Percentiles rank a stretch among this genome's conserved stretches.
These are phyloP conservation scores for Clitopilus passeckerianus DNA, from an alignment of 768 basidiomycete species.

Conservation along the genomic window DNA sequence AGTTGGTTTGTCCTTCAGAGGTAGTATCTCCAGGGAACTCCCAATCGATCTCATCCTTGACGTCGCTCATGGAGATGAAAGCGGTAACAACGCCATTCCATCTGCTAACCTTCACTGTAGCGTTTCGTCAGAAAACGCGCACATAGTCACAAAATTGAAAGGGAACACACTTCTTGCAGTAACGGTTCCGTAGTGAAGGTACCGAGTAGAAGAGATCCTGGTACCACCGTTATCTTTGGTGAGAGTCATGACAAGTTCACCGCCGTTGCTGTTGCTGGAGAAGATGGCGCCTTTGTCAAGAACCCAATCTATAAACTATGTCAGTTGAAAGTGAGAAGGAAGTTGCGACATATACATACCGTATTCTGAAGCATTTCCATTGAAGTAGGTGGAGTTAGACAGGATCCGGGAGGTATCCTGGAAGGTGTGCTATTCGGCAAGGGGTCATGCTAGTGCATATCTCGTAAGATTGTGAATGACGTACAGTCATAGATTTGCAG, in stretches of 20 bases:
- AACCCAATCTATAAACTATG: constrained; percentile 52
- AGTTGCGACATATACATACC: constrained; percentile 30
- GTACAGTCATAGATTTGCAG: constrained; percentile 58
- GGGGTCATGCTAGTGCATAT: constrained; percentile 1
- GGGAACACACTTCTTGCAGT: constrained; percentile 49
- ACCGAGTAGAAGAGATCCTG: constrained; percentile 72
- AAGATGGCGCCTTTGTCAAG: constrained; percentile 63
- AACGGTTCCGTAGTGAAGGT: constrained; percentile 77
- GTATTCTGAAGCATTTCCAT: constrained; percentile 71
- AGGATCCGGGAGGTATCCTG: constrained; percentile 62
- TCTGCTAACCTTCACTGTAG: constrained; percentile 68
- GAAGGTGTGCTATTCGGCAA: constrained; percentile 47
- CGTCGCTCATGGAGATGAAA: constrained; percentile 79
- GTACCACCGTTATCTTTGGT: constrained; percentile 73
- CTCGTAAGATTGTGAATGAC: constrained; percentile 10
- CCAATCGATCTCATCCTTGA: constrained; percentile 88
- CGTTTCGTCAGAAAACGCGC: background rate
- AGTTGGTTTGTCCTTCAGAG: constrained; percentile 71
- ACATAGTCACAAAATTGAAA: background rate
- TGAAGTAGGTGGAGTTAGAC: constrained; percentile 58
- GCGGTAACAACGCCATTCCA: constrained; percentile 83
- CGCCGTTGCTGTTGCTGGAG: constrained; percentile 55
- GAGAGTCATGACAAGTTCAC: constrained; percentile 64
- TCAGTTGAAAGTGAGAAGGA: background rate
- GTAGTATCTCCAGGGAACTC: constrained; percentile 68